Conservation (phyloP, 345 rosid species). For the Brassica nigra region DNA sequence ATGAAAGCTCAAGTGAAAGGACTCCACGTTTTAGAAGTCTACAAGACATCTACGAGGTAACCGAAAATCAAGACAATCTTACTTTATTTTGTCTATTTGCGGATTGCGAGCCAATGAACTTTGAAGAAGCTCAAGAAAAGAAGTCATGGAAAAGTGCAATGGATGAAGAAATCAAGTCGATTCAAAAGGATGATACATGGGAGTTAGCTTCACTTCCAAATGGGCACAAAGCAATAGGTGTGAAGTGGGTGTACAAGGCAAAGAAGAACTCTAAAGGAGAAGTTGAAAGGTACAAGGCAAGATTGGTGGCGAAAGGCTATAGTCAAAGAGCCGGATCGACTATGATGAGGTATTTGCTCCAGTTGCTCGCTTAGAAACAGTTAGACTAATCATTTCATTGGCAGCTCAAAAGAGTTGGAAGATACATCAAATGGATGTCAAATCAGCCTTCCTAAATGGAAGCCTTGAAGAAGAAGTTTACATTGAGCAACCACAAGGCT, state of each 20-base stretch:
- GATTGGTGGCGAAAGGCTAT: neutral
- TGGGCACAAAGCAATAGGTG: neutral
- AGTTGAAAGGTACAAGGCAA: neutral
- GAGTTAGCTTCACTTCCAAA: no score
- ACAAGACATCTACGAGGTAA: neutral
- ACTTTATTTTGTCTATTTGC: neutral
- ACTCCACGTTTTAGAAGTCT: neutral
- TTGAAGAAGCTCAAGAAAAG: no score
- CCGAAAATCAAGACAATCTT: neutral
- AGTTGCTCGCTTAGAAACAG: neutral
- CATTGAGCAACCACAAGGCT: slow-evolving; percentile 1
- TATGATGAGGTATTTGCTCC: neutral
- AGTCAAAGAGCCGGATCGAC: neutral
- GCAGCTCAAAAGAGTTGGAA: neutral
- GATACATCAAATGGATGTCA: slow-evolving; percentile 1
- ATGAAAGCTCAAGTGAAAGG: neutral
- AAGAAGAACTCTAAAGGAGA: neutral
- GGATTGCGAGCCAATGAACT: no score
- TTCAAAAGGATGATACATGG: no score
- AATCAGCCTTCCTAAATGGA: neutral
- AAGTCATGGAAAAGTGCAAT: no score
- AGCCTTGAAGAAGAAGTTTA: no score
- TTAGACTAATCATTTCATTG: neutral
- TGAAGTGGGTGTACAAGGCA: neutral
- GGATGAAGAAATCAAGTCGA: no score